Base-by-base conservation (phyloP, 345 rosid genomes). In the Euphorbia lathyris region DNA sequence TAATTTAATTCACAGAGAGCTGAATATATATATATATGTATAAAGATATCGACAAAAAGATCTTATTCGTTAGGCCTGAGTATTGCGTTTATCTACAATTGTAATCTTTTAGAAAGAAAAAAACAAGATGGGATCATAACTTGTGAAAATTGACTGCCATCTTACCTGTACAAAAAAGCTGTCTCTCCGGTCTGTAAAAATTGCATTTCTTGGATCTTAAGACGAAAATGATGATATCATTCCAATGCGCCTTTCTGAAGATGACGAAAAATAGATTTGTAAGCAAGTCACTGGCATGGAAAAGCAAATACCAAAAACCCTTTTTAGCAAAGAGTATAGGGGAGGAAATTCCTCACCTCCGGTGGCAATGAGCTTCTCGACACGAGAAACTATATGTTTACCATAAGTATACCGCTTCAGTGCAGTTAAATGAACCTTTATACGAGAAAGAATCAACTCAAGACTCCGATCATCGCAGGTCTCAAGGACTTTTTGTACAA, bases 351-450 rank as follows among this genome's bases (percentile, higher is more conserved):
- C 62, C 84, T 88, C 53, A 87, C 99, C 99, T 90, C 97, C 97
- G 2, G 97, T 85, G 45, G 89, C 76, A 63, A 95, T 87, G 72
- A 95, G 97, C 83, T 95, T 95, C 83, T 95, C 97, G 43, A 95
- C 91, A 11, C 97, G 96, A 8, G 99, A 82, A 60, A 95, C 96
- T n/a, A 95, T 95, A 80, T 95, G 99, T 83, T 95, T 95, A 14
- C 97, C 97, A 8, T 87, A 95, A 5, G 99, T 95, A 82, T 86
- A 95, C 82, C 88, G 83, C 96, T 95, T 95, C 79, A 95, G 78
- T 73, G 86, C 83, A 80, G 81, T 88, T 76, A 92, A 80, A 80
- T 95, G 99, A 70, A 88, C 90, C 83, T 81, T 90, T 79, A 95
- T 90, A 71, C 97, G 91, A 74, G 97, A 90, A 45, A 95, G 92